phyloP scores from a whole-genome alignment of 768 basidiomycete genomes.

The Lentinula sp. region DNA sequence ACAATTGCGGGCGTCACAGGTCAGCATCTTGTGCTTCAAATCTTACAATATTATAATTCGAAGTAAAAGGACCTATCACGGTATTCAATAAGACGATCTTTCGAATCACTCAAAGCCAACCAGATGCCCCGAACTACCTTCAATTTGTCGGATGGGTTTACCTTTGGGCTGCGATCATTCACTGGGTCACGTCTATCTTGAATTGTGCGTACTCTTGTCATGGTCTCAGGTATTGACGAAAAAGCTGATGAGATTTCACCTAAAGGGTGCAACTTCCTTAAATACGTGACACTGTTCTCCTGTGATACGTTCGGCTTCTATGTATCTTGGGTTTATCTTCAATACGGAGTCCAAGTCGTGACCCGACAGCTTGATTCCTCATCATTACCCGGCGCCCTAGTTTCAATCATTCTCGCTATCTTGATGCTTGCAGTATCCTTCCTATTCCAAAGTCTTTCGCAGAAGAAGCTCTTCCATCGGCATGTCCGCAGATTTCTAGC shows the following conservation, averaged over 20 bases:
- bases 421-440: constrained; percentile 74
- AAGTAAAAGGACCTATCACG: constrained; percentile 70
- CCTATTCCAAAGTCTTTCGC: constrained; percentile 63
- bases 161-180: constrained; percentile 81
- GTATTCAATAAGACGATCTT: constrained; percentile 90
- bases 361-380: constrained; percentile 57
- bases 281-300: constrained; percentile 84
- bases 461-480: constrained; percentile 63
- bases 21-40: constrained; percentile 13
- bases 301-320: constrained; percentile 94
- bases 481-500: constrained; percentile 70
- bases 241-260: not conserved
- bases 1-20: constrained; percentile 91
- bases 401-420: constrained; percentile 68
- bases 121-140: constrained; percentile 67
- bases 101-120: constrained; percentile 55
- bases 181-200: constrained; percentile 74
- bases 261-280: constrained; percentile 75
- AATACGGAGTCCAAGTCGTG: constrained; percentile 84
- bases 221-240: not conserved
- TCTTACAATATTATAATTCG: not conserved
- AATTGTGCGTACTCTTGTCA: constrained; percentile 48
- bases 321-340: constrained; percentile 84
- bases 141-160: constrained; percentile 93
- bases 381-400: constrained; percentile 43